Conservation (phyloP, 306 rosid species). For the Trichosanthes truncata region DNA sequence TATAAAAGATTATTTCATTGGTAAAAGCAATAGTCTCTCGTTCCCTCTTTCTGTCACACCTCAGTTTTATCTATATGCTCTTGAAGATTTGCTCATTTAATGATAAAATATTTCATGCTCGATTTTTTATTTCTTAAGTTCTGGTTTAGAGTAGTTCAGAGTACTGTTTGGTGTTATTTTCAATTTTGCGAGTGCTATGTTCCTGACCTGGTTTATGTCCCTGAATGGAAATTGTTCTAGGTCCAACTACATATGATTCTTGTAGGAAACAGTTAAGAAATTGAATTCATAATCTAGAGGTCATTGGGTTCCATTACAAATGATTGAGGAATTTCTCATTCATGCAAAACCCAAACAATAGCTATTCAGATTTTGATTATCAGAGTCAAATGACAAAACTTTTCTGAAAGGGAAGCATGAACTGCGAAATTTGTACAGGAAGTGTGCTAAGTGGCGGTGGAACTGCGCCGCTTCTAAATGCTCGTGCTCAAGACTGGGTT, state of each 20-base stretch:
- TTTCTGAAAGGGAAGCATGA: neutral
- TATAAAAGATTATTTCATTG: constrained; percentile 57
- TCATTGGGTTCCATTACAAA: neutral
- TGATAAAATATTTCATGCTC: neutral
- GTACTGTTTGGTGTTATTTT: neutral
- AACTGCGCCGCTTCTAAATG: constrained; percentile 72
- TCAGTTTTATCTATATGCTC: too few species aligned
- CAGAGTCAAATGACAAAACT: neutral
- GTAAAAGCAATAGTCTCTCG: constrained; percentile 27
- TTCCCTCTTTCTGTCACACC: too few species aligned
- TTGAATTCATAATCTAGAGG: neutral
- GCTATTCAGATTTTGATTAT: neutral
- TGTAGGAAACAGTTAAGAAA: neutral
- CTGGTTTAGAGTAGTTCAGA: neutral
- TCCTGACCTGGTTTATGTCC: too few species aligned
- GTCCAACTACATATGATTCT: neutral
- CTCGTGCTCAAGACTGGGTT: constrained; percentile 78
- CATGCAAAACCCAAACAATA: neutral
- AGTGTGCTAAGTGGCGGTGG: constrained; percentile 96
- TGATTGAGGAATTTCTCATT: neutral
- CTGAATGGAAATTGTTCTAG: too few species aligned
- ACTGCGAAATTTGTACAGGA: constrained; percentile 35
- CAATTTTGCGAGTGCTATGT: too few species aligned
- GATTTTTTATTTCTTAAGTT: neutral
- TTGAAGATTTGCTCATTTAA: neutral